Base-by-base conservation (phyloP, 2,329 filamentous ascomycete species). In the Hypoxylon sp. region DNA sequence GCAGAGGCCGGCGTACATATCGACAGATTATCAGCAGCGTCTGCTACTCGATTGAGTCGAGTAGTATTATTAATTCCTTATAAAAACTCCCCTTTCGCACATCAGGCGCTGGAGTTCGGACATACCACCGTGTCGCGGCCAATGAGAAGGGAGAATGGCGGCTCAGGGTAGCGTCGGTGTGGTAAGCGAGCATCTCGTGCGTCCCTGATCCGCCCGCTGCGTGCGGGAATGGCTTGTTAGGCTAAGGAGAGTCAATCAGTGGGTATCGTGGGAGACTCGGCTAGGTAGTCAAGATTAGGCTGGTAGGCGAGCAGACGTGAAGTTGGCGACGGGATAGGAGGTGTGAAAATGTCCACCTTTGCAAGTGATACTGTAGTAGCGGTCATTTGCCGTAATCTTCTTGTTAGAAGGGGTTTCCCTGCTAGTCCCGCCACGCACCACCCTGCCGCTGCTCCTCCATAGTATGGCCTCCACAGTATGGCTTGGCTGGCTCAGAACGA, bases 1-100 rank as follows among this genome's bases (percentile, higher is more conserved):
- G 52, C 56, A 41, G 60, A 55, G 31, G 31, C 49, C 41, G 50
- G 53, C 52, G 46, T 46, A 45, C 46, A 40, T 60, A 60, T 59
- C 52, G 56, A 60, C 48, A 54, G 60, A 60, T 62, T 62, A 60
- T 60, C 56, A 51, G 45, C 60, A 48, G 41, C 43, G 35, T 60
- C 27, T 45, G 50, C 46, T 60, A 50, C 54, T 60, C 29, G 37
- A 58, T 61, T 58, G 48, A 41, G 40, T 46, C 38, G 43, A 43
- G 41, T 40, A 35, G 31, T 18, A 35, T 35, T 35, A 35, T 48
- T 29, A 37, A 38, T 38, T 50, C 35, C 46, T 42, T 48, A n/a
- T 17, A 17, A n/a, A 5, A 7, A 17, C 26, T 20, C 27, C n/a
- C 18, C 11, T 18, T 37, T 18, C 29, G 23, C 17, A 27, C 20